Percentiles rank a stretch among this genome's conserved stretches.
Evolutionary conservation across 2,329 filamentous ascomycete genomes (phyloP).

Genomic region (Phyllachora maydis): DNA sequence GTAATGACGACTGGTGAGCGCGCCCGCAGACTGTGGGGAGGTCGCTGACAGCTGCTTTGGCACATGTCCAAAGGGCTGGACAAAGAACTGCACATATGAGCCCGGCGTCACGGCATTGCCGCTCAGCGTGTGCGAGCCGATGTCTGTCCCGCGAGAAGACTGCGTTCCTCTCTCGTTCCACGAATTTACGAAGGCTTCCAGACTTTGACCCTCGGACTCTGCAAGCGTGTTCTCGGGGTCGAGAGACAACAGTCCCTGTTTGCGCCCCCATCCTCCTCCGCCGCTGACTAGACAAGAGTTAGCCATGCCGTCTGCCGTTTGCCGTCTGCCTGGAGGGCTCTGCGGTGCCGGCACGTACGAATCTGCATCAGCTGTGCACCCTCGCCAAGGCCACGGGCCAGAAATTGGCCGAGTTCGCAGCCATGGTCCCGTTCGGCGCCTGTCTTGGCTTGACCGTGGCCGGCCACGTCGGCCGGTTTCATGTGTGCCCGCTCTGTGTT

Average conservation of each 20-base stretch:
- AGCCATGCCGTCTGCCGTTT: conserved; percentile 7
- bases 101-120: conserved; percentile 39
- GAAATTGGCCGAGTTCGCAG: background rate
- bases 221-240: conserved; percentile 44
- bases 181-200: conserved; percentile 30
- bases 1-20: too few relatives aligned
- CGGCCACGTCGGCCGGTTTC: too few relatives aligned
- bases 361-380: conserved; percentile 25
- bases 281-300: too few relatives aligned
- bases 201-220: conserved; percentile 24
- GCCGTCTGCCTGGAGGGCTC: conserved; percentile 4
- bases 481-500: too few relatives aligned
- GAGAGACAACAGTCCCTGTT: conserved; percentile 58
- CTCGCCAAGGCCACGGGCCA: conserved; percentile 13
- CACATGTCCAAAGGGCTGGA: too few relatives aligned
- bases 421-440: too few relatives aligned
- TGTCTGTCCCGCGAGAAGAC: conserved; percentile 16
- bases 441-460: too few relatives aligned
- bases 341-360: conserved; percentile 12
- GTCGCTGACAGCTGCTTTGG: too few relatives aligned
- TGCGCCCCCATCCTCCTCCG: conserved; percentile 68
- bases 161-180: too few relatives aligned
- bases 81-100: conserved; percentile 46
- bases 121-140: conserved; percentile 24
- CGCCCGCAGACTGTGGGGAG: too few relatives aligned